Base-by-base conservation (phyloP, 2,329 filamentous ascomycete genomes). In the Harringtonia lauricola region DNA sequence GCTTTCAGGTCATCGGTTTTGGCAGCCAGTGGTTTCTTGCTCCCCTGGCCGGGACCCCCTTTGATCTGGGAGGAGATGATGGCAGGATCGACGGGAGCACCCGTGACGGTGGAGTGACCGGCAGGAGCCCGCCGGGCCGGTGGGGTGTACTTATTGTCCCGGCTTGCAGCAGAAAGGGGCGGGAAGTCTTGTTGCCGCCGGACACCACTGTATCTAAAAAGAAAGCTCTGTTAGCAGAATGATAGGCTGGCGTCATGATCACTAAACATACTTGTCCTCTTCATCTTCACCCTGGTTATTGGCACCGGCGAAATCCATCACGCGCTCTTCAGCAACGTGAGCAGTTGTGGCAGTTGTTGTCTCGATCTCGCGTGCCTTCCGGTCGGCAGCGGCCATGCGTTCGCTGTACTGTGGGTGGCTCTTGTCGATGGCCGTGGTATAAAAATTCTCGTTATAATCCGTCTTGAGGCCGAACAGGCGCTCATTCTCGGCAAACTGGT, bases 401-500 rank as follows among this genome's bases (percentile, higher is more conserved):
- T 86, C 79, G 50, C 77, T 81, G 63, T 94, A 95, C 43, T 83
- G 72, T 1, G 92, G 89, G 54, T 94, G 81, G 50, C 64, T 84
- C 56, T 81, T 86, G 63, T 98, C 79, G 57, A 98, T 94, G 34
- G 77, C 67, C 10, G 92, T 98, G 2, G 92, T 98, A 65, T 98
- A 98, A 36, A 92, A 79, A 54, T 86, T 88, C 64, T 96, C 92
- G 57, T 96, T 81, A 59, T 96, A 98, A 55, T 88, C 87, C 42
- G 84, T 92, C 62, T 79, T 86, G 33, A 94, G 66, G 30, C 92
- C 92, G 57, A 95, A 96, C 26, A 87, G 77, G 44, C 79, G 74
- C 63, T 94, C 86, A 57, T 96, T 96, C 49, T 76, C 81, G 46
- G 86, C 84, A 57, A 98, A 98, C 61, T 98, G 92, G 59, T 98